A percentile compares a stretch with the other conserved stretches of the same genome.
These are phyloP conservation scores for Pisolithus microcarpus DNA, from an alignment of 768 basidiomycete species.

Conservation along the genomic window DNA sequence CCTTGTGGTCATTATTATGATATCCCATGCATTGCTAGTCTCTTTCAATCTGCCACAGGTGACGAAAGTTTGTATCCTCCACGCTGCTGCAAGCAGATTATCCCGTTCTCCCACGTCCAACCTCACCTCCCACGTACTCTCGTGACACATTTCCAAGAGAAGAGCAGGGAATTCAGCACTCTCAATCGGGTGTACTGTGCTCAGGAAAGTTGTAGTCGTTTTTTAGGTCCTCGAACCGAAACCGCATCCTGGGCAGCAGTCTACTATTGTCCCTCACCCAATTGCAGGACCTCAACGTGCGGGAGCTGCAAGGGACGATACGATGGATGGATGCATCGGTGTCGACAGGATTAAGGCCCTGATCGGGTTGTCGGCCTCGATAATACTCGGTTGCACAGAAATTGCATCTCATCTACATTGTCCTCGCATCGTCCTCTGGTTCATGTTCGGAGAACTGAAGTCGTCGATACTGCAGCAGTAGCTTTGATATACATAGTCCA, in stretches of 20 bases:
- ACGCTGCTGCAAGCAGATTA: constrained; percentile 30
- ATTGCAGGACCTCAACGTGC: constrained; percentile 18
- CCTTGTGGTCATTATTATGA: constrained; percentile 34
- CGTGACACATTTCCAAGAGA: constrained; percentile 18
- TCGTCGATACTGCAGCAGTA: too few relatives aligned
- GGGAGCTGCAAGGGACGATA: constrained; percentile 17
- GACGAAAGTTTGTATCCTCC: constrained; percentile 38
- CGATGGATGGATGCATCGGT: constrained; percentile 21
- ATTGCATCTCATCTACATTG: too few relatives aligned
- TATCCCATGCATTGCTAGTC: constrained; percentile 23
- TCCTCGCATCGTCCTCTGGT: too few relatives aligned
- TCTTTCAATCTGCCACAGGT: constrained; percentile 28
- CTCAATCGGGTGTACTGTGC: constrained; percentile 34
- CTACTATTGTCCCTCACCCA: constrained; percentile 16
- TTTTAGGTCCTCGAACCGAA: constrained; percentile 29
- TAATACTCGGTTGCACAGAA: neutral
- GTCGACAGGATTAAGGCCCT: constrained; percentile 19
- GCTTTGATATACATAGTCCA: too few relatives aligned
- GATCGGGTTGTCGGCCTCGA: constrained; percentile 22
- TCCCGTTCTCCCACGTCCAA: constrained; percentile 21
- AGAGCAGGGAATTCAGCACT: constrained; percentile 25
- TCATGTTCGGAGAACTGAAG: too few relatives aligned
- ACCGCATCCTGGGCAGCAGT: constrained; percentile 15
- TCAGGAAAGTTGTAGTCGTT: constrained; percentile 28
- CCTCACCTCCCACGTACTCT: constrained; percentile 19